Evolutionary conservation across 2,329 filamentous ascomycete species (phyloP), one percentile per base, ranked within the genome.

Genomic region (Pyricularia sp.): DNA sequence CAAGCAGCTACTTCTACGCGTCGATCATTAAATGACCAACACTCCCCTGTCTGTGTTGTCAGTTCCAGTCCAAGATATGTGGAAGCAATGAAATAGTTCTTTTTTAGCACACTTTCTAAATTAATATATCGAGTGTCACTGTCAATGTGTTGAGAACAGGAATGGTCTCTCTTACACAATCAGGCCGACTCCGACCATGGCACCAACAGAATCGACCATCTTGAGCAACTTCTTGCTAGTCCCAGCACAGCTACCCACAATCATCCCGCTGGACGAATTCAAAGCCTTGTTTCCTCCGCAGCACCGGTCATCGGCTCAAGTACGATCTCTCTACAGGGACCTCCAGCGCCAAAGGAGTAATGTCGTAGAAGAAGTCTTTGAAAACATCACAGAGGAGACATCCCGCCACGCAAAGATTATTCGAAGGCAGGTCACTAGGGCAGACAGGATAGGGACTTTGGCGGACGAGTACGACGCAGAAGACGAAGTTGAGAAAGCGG

Each of bases 191-290:
- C 36, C 14, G 65, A 81, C 71, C 70, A 93, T 93, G 90, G 82
- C 91, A 3, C 89, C 90, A 10, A 90, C 88, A 64, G 93, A 97
- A 80, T 83, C 86, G 69, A 85, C 88, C 31, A 91, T 97, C 72
- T 85, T 97, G 67, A 84, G 84, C 74, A 90, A 90, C 78, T 96
- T 94, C 77, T 87, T 97, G 70, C 85, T 96, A 50, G 84, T 90
- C 33, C 91, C 93, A 14, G 89, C 92, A 9, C 85, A 90, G 31
- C 83, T 97, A 55, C 89, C 91, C 61, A 86, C 90, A 71, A 86
- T 93, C 75, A 82, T 93, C 73, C 89, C 92, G 9, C 84, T 93
- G 65, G 84, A 88, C 69, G 86, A 92, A 72, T 97, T 97, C 81
- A 88, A 87, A 63, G 84, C 89, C 31, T 84, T 94, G 61, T 95